Percentiles rank a stretch among this genome's conserved stretches.
Evolutionary conservation across 1,284 basidiomycete species (phyloP).

Genomic region (Ceratobasidium theobromae): DNA sequence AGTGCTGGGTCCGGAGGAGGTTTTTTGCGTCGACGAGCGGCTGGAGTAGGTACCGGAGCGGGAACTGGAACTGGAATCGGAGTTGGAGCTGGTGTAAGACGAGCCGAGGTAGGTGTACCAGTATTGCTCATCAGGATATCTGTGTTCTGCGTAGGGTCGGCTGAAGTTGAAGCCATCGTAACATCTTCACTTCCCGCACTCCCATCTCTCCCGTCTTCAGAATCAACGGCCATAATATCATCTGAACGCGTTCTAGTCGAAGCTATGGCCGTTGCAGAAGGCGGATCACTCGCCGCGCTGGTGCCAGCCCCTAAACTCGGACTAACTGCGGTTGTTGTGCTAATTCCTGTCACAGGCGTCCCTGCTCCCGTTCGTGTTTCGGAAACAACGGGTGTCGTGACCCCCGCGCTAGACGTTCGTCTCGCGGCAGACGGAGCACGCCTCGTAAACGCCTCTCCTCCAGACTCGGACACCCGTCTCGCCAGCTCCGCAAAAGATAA

Average conservation of each 20-base stretch:
- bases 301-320: too few relatives aligned
- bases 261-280: too few relatives aligned
- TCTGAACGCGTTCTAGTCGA: not conserved
- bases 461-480: slow-evolving; percentile 7
- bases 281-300: too few relatives aligned
- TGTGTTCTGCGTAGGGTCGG: not conserved
- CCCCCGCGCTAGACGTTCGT: not conserved
- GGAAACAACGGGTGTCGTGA: not conserved
- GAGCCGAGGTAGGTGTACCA: not conserved
- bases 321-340: too few relatives aligned
- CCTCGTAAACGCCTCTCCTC: not conserved
- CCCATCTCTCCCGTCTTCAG: not conserved
- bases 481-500: slow-evolving; percentile 28
- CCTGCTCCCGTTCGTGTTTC: not conserved
- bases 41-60: not conserved
- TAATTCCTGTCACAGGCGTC: too few relatives aligned
- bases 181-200: not conserved
- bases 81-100: too few relatives aligned
- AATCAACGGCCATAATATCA: slow-evolving; percentile 2
- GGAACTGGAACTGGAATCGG: not conserved
- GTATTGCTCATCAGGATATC: slow-evolving; percentile 6
- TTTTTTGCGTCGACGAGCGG: slow-evolving; percentile 11
- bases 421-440: not conserved
- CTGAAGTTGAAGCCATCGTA: not conserved
- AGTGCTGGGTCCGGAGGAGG: slow-evolving; percentile 25